Evolutionary conservation across 345 rosid genomes (phyloP).

Genomic region (Citrus cavaleriei): DNA sequence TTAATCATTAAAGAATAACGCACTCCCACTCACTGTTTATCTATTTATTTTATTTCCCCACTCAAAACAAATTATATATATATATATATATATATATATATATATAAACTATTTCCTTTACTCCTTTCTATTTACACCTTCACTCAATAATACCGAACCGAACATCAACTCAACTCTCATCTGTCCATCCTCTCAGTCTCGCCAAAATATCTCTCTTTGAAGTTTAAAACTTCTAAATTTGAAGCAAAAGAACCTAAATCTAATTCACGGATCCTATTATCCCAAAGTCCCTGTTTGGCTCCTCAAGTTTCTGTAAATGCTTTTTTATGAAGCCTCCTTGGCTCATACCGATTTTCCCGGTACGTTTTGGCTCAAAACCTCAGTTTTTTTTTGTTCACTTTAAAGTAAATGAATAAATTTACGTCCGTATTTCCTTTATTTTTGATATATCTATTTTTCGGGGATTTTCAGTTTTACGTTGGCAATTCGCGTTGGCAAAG

Average conservation of each 20-base stretch:
- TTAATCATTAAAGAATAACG: too few relatives aligned
- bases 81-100: too few relatives aligned
- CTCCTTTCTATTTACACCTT: conserved; percentile 9
- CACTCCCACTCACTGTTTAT: conserved; percentile 2
- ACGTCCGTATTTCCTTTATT: conserved; percentile 5
- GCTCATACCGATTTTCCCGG: conserved; percentile 36
- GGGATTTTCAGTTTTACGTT: conserved; percentile 13
- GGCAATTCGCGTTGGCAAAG: background rate
- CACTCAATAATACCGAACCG: conserved; percentile 1
- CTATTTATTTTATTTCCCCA: conserved; percentile 1
- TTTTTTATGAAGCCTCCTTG: conserved; percentile 65
- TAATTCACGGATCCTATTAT: conserved; percentile 12
- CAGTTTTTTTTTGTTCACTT: background rate
- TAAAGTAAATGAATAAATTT: background rate
- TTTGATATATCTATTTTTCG: conserved; percentile 18
- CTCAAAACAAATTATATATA: background rate
- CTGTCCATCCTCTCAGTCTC: conserved; percentile 5
- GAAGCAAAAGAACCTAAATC: conserved; percentile 7
- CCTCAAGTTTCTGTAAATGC: conserved; percentile 13
- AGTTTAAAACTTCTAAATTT: background rate
- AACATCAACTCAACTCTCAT: background rate
- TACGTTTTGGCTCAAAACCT: conserved; percentile 20
- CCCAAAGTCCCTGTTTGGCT: conserved; percentile 18
- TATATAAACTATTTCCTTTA: background rate
- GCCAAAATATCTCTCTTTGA: conserved; percentile 8